Evolutionary conservation across 352 stramenopile species (phyloP).

Genomic region (Globisporangium abappressorium): DNA sequence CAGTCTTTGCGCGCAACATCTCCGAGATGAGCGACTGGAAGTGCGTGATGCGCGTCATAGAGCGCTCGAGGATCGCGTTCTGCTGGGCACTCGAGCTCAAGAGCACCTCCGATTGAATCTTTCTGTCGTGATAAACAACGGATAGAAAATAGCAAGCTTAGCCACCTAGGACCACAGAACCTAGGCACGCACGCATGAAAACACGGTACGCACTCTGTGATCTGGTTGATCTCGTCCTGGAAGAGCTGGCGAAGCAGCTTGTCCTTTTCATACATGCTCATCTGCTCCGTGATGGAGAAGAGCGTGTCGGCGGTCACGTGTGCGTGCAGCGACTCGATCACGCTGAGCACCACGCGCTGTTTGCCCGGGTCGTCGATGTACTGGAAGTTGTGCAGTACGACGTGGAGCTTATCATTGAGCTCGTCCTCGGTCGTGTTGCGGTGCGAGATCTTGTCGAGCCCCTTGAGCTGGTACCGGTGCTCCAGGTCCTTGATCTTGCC

Average conservation of each 20-base stretch:
- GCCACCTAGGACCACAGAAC: background rate
- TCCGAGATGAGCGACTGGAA: constrained; percentile 52
- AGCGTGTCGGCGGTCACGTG: constrained; percentile 51
- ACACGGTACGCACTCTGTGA: constrained; percentile 40
- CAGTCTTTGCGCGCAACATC: background rate
- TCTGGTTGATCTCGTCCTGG: constrained; percentile 45
- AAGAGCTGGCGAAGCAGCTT: constrained; percentile 54
- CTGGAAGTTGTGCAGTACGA: constrained; percentile 55
- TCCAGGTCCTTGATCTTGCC: constrained; percentile 51
- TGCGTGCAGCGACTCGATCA: constrained; percentile 41
- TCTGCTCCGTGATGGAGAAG: constrained; percentile 42
- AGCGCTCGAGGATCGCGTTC: constrained; percentile 58
- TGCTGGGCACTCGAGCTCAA: constrained; percentile 55
- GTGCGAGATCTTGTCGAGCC: constrained; percentile 48
- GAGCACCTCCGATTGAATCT: constrained; percentile 47
- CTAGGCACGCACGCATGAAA: background rate
- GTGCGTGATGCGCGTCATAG: constrained; percentile 47
- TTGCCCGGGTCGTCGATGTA: constrained; percentile 58
- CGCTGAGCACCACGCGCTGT: constrained; percentile 45
- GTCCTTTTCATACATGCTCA: constrained; percentile 54
- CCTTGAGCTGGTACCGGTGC: constrained; percentile 41
- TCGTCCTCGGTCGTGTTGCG: constrained; percentile 43
- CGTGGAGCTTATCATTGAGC: constrained; percentile 46
- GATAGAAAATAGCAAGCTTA: background rate
- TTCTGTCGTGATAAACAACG: constrained; percentile 23